Evolutionary conservation across 495 filamentous ascomycete species (phyloP), one percentile per base, ranked within the genome.

Genomic region (Pyronema omphalodes): DNA sequence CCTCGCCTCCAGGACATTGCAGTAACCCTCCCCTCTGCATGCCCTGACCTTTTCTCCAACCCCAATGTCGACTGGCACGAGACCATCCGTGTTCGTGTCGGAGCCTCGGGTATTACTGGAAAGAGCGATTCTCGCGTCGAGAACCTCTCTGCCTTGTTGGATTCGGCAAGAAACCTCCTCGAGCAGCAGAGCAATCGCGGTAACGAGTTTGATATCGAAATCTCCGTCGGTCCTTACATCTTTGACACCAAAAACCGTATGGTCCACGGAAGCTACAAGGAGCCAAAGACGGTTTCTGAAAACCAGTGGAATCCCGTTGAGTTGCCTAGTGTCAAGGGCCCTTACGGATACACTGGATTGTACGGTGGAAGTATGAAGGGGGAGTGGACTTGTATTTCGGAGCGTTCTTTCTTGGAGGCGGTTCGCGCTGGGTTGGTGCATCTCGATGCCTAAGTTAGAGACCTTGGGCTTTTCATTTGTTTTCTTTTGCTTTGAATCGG

Each of bases 271-370:
- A 67, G 74, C 44, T 71, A 75, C 51, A 57, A 66, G 9, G 55
- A 69, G 1, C 65, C 68, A 12, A 64, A 71, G 49, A 52, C 71
- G 29, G 46, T 54, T 3, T 71, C 69, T 1, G 61, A 59, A 14
- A 71, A 66, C 7, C 18, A 53, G 17, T 76, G 74, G 73, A 68
- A 66, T 6, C 44, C 58, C 7, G 51, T 64, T 11, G 54, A 62
- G 58, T 52, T 55, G 35, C 45, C 58, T 0, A 70, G 66, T 35
- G 67, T 67, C 9, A 75, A 75, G 55, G 74, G 74, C 0, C 74
- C 74, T 0, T 76, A 75, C 50, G 74, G 74, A n/a, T 63, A 64
- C 43, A 74, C 71, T 6, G 74, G 74, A 0, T 60, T 73, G 17
- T 75, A 76, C 46, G 73, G 71, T 33, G 74, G 73, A 41, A 39